phyloP scores from a whole-genome alignment of 2,329 filamentous ascomycete species.

The Penicillium griseofulvum region DNA sequence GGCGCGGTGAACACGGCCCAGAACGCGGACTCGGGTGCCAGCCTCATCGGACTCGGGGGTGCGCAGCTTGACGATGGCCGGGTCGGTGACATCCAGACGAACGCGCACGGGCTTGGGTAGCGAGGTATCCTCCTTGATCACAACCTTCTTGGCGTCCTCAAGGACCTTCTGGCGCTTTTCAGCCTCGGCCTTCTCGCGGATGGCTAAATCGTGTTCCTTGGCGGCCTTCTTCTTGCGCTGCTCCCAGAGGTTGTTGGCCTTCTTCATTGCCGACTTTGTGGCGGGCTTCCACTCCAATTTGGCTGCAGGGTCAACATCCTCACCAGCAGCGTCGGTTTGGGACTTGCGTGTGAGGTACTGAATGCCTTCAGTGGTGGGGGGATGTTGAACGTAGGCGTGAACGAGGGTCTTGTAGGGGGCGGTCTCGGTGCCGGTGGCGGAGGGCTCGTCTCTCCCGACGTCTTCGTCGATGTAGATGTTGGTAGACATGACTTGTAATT shows the following conservation, averaged over 20 bases:
- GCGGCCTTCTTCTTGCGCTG: constrained; percentile 79
- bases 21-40: constrained; percentile 74
- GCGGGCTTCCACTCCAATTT: constrained; percentile 75
- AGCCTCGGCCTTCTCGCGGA: constrained; percentile 69
- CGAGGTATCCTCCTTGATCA: constrained; percentile 66
- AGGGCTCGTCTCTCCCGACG: constrained; percentile 66
- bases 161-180: constrained; percentile 68
- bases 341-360: constrained; percentile 69
- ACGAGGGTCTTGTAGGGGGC: constrained; percentile 79
- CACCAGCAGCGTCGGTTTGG: constrained; percentile 58
- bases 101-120: constrained; percentile 74
- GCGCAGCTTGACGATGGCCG: constrained; percentile 56
- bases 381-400: constrained; percentile 71
- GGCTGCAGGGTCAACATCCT: constrained; percentile 62
- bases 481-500: constrained; percentile 32
- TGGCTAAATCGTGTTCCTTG: constrained; percentile 71
- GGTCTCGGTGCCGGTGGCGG: constrained; percentile 66
- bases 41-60: constrained; percentile 56
- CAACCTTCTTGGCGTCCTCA: constrained; percentile 78
- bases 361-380: constrained; percentile 55
- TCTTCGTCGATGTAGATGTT: constrained; percentile 76
- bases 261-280: constrained; percentile 82
- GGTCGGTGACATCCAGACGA: constrained; percentile 68
- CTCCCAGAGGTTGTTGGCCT: constrained; percentile 71
- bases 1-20: constrained; percentile 78